Base-by-base conservation (phyloP, 75 land plant species). In the Picea sitchensis region DNA sequence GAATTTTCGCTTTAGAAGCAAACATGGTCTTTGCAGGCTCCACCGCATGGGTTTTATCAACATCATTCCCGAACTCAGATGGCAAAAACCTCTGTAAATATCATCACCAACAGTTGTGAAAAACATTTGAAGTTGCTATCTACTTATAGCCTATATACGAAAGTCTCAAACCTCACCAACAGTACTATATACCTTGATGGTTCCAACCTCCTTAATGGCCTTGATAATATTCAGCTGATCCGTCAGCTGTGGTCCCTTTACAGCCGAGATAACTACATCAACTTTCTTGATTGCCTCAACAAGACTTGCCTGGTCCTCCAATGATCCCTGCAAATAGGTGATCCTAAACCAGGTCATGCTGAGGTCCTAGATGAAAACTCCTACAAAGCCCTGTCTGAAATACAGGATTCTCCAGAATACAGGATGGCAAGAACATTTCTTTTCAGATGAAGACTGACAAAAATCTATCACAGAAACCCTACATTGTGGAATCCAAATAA, bases 61-160 rank as follows among this genome's bases (percentile, higher is more conserved):
- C 76, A n/a, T 90, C 92, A 38, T 7, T 85, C 14, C 92, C 92
- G 58, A 87, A 91, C 83, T 91, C 92, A 3, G 90, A 91, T 17
- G 93, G 88, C 3, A 89, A 15, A 62, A 84, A 89, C 36, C 91
- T 85, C 92, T 91, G 82, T 31, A 56, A 51, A 51, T 51, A 51
- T 51, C 56, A 51, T 51, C 56, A 51, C 56, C 56, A 51, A 51
- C 56, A 51, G 56, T 51, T 9, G 56, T 51, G 12, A 51, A 51
- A 51, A 51, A 51, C 56, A 51, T 51, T 9, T 51, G 56, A 12
- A 11, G 9, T 51, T 9, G 56, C 56, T 51, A 51, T 9, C 56
- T 9, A 11, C 11, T 1, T 51, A 9, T 51, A 51, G 56, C 12
- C 11, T 9, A 51, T 51, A 51, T 11, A 51, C 1, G 56, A 1